Evolutionary conservation across 2,329 filamentous ascomycete genomes (phyloP).

Genomic region (Aspergillus quadricinctus): DNA sequence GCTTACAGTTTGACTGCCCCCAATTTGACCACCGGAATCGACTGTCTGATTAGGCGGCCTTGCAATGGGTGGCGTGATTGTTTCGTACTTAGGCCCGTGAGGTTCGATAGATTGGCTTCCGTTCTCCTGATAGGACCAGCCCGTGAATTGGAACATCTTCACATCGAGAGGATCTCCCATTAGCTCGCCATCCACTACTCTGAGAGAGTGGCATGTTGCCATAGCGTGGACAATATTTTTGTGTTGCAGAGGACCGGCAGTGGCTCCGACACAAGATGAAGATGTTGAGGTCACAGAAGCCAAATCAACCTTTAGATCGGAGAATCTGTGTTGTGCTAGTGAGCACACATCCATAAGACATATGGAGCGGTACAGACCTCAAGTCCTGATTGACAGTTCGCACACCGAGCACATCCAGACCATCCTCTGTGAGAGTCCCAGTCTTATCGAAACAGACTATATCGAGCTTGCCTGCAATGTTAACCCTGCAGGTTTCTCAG

Average conservation of each 20-base stretch:
- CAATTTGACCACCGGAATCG: constrained; percentile 46
- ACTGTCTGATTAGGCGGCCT: constrained; percentile 62
- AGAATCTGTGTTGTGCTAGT: constrained; percentile 52
- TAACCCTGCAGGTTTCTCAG: constrained; percentile 57
- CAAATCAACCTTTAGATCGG: constrained; percentile 67
- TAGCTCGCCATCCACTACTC: constrained; percentile 80
- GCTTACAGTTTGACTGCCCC: constrained; percentile 20
- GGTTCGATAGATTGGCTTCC: constrained; percentile 62
- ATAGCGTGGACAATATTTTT: constrained; percentile 83
- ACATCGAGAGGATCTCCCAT: constrained; percentile 91
- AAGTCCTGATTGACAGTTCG: constrained; percentile 65
- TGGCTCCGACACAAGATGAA: constrained; percentile 52
- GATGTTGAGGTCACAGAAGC: constrained; percentile 49
- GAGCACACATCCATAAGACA: not conserved
- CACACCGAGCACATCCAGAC: constrained; percentile 86
- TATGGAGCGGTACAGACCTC: constrained; percentile 25
- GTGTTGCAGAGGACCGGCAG: constrained; percentile 56
- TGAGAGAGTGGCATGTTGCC: constrained; percentile 93
- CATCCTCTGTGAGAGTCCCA: constrained; percentile 95
- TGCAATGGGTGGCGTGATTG: constrained; percentile 72
- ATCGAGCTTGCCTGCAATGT: constrained; percentile 92
- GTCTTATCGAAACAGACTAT: constrained; percentile 99
- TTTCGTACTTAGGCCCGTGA: constrained; percentile 71
- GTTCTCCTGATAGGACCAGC: constrained; percentile 85
- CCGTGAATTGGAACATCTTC: constrained; percentile 98